These are phyloP conservation scores for Geosmithia morbida DNA, from an alignment of 2,329 filamentous ascomycete genomes.

Conservation along the genomic window DNA sequence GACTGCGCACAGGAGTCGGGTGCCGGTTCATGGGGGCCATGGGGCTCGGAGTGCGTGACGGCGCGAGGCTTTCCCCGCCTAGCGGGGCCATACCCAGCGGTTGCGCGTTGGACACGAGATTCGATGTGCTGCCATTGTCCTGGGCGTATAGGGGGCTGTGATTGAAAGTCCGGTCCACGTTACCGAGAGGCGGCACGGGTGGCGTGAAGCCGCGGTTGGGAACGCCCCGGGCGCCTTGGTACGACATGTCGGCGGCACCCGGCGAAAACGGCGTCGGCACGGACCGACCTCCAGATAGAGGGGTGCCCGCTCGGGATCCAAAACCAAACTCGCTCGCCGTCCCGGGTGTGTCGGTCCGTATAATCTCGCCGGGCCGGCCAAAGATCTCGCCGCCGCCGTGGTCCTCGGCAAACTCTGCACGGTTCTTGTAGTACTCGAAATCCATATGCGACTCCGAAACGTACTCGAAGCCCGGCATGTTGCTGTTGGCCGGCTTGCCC, in stretches of 20 bases:
- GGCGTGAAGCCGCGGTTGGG: conserved; percentile 9
- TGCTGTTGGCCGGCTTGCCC: conserved; percentile 24
- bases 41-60: background rate
- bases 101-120: conserved; percentile 37
- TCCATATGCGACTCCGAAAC: conserved; percentile 78
- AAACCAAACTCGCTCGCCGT: conserved; percentile 30
- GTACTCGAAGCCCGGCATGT: conserved; percentile 68
- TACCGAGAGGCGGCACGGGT: conserved; percentile 7
- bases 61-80: conserved; percentile 1
- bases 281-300: conserved; percentile 13
- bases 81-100: conserved; percentile 28
- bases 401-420: conserved; percentile 75
- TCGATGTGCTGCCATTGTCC: conserved; percentile 36
- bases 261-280: conserved; percentile 18
- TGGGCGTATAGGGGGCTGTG: conserved; percentile 34
- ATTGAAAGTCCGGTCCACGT: conserved; percentile 6
- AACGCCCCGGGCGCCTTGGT: conserved; percentile 6
- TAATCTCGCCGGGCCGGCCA: conserved; percentile 42
- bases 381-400: conserved; percentile 65
- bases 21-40: conserved; percentile 7
- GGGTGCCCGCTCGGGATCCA: conserved; percentile 35
- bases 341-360: conserved; percentile 46
- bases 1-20: conserved; percentile 6
- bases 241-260: conserved; percentile 13
- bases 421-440: conserved; percentile 83